Base-by-base conservation (phyloP, 768 basidiomycete species). In the Pulveroboletus sp. region DNA sequence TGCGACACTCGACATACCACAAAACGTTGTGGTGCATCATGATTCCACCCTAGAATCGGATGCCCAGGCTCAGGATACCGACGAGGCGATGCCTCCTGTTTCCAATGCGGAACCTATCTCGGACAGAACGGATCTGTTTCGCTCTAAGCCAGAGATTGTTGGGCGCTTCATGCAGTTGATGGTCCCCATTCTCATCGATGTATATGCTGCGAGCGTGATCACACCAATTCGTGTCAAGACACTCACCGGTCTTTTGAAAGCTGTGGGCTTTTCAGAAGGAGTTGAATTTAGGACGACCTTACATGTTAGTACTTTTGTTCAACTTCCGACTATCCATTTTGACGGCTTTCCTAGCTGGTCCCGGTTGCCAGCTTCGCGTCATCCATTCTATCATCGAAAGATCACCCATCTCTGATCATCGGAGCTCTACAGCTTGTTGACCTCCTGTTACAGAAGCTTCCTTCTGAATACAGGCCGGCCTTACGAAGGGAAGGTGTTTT, bases 131-230 rank as follows among this genome's bases (percentile, higher is more conserved):
- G 85, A 92, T 39, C 65, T 96, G 40, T 69, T 94, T 39, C 82
- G 86, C 47, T 82, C 80, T 5, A 83, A 86, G 52, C 79, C 86
- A 21, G 76, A 72, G n/a, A 81, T 91, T 26, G 86, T 94, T 43
- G 82, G 80, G 17, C 80, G 83, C 14, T 98, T 93, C 69, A 89
- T 94, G 80, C 81, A 82, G 41, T 74, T 95, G 31, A 82, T 93
- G 60, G 85, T 97, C 0, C 96, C 96, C 1, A 92, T 96, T 48
- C 78, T 99, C 48, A 85, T 98, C 51, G 96, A 98, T 60, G 94
- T 99, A n/a, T 98, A 97, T 69, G 89, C 94, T n/a, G 95, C 96
- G 28, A 96, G 92, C 65, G 94, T 98, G 26, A 83, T 86, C 43
- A 81, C 85, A 0, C 83, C 89, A 3, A 84, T 98, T 10, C 79